These are phyloP conservation scores for Lanmaoa pseudosensibilis DNA, from an alignment of 768 basidiomycete genomes.

Conservation along the genomic window DNA sequence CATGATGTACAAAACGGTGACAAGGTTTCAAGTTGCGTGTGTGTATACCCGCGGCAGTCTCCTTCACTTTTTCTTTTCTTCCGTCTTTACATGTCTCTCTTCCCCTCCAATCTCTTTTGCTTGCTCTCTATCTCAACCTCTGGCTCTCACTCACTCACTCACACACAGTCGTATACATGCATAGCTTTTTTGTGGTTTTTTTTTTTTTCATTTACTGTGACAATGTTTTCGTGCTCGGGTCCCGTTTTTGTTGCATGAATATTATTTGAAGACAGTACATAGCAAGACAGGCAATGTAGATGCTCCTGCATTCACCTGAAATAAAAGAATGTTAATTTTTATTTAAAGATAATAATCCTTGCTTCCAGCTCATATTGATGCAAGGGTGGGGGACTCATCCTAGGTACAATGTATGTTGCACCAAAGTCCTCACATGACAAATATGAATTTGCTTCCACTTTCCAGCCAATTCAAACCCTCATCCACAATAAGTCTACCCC, in stretches of 20 bases:
- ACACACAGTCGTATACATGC: slow-evolving; percentile 15
- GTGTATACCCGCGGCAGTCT: slow-evolving; percentile 19
- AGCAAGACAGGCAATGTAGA: no score
- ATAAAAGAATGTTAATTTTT: no score
- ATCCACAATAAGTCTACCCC: no score
- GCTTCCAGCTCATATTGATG: no score
- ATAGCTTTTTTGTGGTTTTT: slow-evolving; percentile 2
- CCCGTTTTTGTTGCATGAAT: slow-evolving; percentile 2
- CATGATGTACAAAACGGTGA: slow-evolving; percentile 2
- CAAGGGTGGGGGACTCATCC: no score
- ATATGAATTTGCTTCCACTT: no score
- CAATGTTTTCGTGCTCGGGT: neutral
- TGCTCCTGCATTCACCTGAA: no score
- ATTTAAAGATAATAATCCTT: no score
- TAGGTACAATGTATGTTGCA: no score
- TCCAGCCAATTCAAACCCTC: no score
- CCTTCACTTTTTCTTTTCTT: neutral
- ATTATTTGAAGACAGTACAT: neutral
- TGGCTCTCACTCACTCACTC: neutral
- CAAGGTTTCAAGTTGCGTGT: slow-evolving; percentile 6
- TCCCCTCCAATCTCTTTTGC: neutral
- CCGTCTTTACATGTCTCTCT: neutral
- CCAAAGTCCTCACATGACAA: no score
- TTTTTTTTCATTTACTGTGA: neutral
- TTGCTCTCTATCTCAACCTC: slow-evolving; percentile 10